Evolutionary conservation across 2,329 filamentous ascomycete genomes (phyloP).

Genomic region (Sporothrix protearum): DNA sequence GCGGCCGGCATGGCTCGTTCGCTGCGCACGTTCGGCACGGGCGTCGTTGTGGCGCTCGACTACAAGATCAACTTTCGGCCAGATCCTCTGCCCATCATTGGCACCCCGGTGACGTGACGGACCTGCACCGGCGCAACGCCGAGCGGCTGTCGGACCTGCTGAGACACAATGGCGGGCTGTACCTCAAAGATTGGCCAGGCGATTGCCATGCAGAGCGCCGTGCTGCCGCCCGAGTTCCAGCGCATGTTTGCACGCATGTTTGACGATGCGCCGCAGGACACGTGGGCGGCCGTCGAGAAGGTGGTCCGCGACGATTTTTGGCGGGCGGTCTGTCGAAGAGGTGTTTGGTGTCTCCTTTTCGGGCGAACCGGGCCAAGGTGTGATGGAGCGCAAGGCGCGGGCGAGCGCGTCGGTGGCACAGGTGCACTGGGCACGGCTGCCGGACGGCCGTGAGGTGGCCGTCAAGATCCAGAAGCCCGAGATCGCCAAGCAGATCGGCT

Average conservation of each 20-base stretch:
- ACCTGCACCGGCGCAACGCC: slow-evolving; percentile 79
- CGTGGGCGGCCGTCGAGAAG: slow-evolving; percentile 77
- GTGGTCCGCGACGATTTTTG: slow-evolving; percentile 91
- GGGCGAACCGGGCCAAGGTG: slow-evolving; percentile 55
- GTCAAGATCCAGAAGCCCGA: slow-evolving; percentile 96
- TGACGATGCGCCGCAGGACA: slow-evolving; percentile 92
- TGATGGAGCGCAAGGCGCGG: slow-evolving; percentile 59
- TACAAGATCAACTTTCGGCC: slow-evolving; percentile 96
- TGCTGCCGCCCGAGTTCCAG: slow-evolving; percentile 91
- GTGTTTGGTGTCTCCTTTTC: slow-evolving; percentile 87
- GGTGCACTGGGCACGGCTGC: slow-evolving; percentile 86
- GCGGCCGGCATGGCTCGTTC: slow-evolving; percentile 76
- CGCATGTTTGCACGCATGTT: slow-evolving; percentile 97
- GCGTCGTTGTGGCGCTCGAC: slow-evolving; percentile 77
- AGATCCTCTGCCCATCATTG: slow-evolving; percentile 56
- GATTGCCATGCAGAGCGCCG: slow-evolving; percentile 95
- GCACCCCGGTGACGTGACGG: slow-evolving; percentile 60
- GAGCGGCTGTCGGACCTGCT: slow-evolving; percentile 78
- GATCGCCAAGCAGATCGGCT: slow-evolving; percentile 83
- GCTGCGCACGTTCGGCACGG: slow-evolving; percentile 74
- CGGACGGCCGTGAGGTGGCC: slow-evolving; percentile 86
- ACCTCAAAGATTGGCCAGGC: slow-evolving; percentile 98
- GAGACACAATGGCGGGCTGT: slow-evolving; percentile 82
- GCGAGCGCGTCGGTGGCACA: slow-evolving; percentile 91
- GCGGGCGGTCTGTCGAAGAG: slow-evolving; percentile 75